A percentile compares a stretch with the other conserved stretches of the same genome.
phyloP scores from a whole-genome alignment of 768 basidiomycete genomes.

The Floccularia luteovirens region DNA sequence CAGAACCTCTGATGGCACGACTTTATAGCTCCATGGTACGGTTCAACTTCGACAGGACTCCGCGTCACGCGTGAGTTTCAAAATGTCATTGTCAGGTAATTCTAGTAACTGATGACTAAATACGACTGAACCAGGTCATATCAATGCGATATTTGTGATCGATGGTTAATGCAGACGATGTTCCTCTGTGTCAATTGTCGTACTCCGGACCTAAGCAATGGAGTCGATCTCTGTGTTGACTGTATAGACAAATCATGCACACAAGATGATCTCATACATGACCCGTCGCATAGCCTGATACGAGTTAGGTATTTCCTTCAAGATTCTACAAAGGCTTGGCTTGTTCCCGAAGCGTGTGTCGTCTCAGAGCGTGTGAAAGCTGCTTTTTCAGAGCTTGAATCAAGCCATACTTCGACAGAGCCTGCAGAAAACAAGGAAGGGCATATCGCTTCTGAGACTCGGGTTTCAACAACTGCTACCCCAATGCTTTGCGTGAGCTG shows the following conservation, averaged over 20 bases:
- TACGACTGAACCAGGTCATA: neutral
- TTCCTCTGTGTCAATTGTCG: constrained; percentile 7
- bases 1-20: neutral
- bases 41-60: neutral
- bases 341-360: neutral
- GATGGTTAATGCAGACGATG: constrained; percentile 3
- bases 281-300: neutral
- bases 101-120: neutral
- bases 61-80: neutral
- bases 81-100: no score
- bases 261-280: neutral
- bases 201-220: neutral
- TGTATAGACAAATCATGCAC: neutral
- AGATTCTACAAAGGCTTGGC: neutral
- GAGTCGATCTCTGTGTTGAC: neutral
- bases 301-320: neutral
- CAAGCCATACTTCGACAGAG: no score
- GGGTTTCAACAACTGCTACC: neutral
- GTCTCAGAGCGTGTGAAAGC: neutral
- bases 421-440: neutral
- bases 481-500: neutral
- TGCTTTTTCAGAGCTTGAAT: neutral
- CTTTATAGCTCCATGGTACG: neutral
- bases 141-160: constrained; percentile 5
- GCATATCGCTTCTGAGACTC: no score